Evolutionary conservation across 2,329 filamentous ascomycete genomes (phyloP), one percentile per base, ranked within the genome.

Genomic region (Leptographium radiaticola): DNA sequence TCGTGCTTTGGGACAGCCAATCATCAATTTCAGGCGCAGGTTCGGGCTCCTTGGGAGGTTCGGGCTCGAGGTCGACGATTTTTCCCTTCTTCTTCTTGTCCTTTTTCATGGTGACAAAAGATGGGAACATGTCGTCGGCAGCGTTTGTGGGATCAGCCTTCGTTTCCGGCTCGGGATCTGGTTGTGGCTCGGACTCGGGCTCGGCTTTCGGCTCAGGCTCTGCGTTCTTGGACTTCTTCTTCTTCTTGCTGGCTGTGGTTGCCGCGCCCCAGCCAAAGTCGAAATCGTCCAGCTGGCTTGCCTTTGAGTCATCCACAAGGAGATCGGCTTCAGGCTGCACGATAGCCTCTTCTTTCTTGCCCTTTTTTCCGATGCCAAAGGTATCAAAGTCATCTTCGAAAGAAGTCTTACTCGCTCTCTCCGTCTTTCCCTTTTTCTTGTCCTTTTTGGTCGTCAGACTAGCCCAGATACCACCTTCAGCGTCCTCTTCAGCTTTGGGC

Each of bases 361-460:
- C 33, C 18, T 56, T 53, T 48, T 56, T 53, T 34, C 25, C 34
- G 16, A 7, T 50, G 7, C 50, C 50, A 36, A 56, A 56, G 13
- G 55, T 43, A 33, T 56, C 54, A 42, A 51, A 56, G 18, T 57
- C 53, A 33, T 56, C 53, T n/a, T 55, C 53, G 40, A 52, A 55
- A 8, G 53, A 55, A 36, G 48, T 45, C 4, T 5, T 48, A 6
- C 25, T 44, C 16, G 2, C 13, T 15, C 46, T 33, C 30, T 49
- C 52, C 39, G 61, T 72, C 38, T 20, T 44, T 4, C 13, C 12
- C 61, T 73, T 67, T 25, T 25, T 36, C 63, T 65, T 65, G 58
- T 64, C 67, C 61, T 70, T 70, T 62, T 70, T 70, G 61, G 73
- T 70, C 2, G 31, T 20, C 60, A 70, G 67, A 50, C 53, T 60